Conservation (phyloP, 768 basidiomycete species). For the Suillus decipiens region DNA sequence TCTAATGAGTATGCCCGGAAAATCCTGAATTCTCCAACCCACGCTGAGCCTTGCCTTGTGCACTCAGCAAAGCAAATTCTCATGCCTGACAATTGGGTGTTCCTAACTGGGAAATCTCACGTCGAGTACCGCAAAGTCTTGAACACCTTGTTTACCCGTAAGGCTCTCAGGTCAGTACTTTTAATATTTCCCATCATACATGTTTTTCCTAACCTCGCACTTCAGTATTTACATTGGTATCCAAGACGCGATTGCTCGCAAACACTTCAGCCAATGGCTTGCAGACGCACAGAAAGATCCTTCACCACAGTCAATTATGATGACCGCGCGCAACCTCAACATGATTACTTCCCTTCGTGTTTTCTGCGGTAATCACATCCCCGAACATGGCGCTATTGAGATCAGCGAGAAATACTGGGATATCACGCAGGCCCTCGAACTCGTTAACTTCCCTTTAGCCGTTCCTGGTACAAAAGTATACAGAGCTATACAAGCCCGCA, state of each 20-base stretch:
- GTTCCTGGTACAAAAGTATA: conserved; percentile 96
- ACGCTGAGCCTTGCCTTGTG: conserved; percentile 94
- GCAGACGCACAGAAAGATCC: conserved; percentile 49
- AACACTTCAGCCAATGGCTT: conserved; percentile 77
- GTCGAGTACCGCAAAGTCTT: conserved; percentile 91
- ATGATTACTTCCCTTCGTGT: conserved; percentile 97
- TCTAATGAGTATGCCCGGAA: conserved; percentile 92
- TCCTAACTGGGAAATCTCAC: conserved; percentile 91
- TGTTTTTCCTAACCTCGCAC: conserved; percentile 3
- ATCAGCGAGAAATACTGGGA: conserved; percentile 95
- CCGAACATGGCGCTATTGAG: conserved; percentile 72
- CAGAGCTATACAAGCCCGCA: conserved; percentile 89
- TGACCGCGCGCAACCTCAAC: conserved; percentile 89
- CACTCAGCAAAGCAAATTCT: conserved; percentile 88
- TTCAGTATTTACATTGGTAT: conserved; percentile 78
- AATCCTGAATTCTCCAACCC: conserved; percentile 90
- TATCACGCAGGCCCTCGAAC: conserved; percentile 92
- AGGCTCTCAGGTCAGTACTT: conserved; percentile 75
- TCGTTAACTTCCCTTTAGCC: conserved; percentile 97
- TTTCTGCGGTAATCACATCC: conserved; percentile 91
- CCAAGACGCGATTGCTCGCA: conserved; percentile 81
- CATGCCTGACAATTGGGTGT: conserved; percentile 94
- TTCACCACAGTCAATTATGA: conserved; percentile 70
- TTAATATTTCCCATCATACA: not conserved
- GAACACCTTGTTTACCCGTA: conserved; percentile 91